Evolutionary conservation across 139 green algal species (phyloP), one percentile per base, ranked within the genome.

Genomic region (Tetraselmis chui): DNA sequence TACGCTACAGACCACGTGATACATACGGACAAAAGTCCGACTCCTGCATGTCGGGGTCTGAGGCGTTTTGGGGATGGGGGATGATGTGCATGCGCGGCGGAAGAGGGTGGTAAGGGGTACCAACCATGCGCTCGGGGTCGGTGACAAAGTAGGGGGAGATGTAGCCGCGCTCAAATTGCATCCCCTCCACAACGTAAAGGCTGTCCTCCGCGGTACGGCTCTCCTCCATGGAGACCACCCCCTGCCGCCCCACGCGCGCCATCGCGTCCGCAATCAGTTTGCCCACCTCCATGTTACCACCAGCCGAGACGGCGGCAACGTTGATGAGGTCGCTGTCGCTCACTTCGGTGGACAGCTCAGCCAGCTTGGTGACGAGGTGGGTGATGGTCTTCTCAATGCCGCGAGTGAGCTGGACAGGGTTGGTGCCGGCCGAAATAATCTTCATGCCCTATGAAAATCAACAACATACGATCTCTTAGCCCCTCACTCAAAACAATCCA

Each of bases 61-160:
- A n/a, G n/a, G n/a, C n/a, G n/a, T n/a, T n/a, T n/a, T n/a, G n/a
- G n/a, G n/a, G n/a, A n/a, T n/a, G n/a, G n/a, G n/a, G n/a, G n/a
- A n/a, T n/a, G n/a, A n/a, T n/a, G n/a, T n/a, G n/a, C n/a, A n/a
- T 25, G 45, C 45, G 45, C 45, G 18, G 5, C 45, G 18, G 45
- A 18, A 18, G 45, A 18, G 45, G 45, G 45, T 5, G 45, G 45
- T 5, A 18, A 18, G 45, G 45, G 45, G 45, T 5, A 78, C 91
- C 76, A 75, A 96, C 93, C 97, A 99, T 99, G 89, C 97, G 94
- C 92, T 99, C 97, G 1, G 94, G 92, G 91, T 99, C 96, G 76
- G 97, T 99, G 58, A 99, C 96, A 84, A 99, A 99, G 93, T 99
- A 99, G 76, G 97, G 97, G 45, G 93, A 98, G 89, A 99, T 97